Conservation (phyloP, 306 rosid genomes). For the Castanea sativa region DNA sequence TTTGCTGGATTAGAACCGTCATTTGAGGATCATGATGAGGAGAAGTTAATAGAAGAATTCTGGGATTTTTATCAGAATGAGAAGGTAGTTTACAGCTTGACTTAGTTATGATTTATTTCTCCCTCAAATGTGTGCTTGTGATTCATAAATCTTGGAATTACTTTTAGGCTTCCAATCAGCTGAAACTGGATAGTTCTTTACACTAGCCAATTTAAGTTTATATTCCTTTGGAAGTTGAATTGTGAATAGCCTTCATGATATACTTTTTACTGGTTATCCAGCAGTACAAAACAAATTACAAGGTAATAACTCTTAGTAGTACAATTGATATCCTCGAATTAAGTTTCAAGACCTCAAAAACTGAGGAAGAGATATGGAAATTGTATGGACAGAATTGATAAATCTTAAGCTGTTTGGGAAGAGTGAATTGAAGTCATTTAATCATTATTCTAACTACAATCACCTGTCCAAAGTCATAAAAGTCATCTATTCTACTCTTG, state of each 20-base stretch:
- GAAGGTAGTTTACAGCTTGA: constrained; percentile 50
- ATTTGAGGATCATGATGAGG: constrained; percentile 62
- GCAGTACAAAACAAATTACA: neutral
- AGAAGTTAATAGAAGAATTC: constrained; percentile 45
- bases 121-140: neutral
- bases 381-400: neutral
- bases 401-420: too few relatives aligned
- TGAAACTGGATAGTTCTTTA: neutral
- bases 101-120: neutral
- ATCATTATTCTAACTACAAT: neutral
- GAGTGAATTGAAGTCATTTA: too few relatives aligned
- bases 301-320: neutral
- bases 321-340: neutral
- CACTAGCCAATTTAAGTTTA: neutral
- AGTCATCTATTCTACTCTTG: neutral
- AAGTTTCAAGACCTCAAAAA: neutral
- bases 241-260: neutral
- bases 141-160: constrained; percentile 14
- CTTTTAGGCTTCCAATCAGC: neutral
- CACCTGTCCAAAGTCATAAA: neutral
- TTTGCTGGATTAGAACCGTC: constrained; percentile 73
- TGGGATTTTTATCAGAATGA: constrained; percentile 61
- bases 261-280: neutral
- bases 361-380: neutral
- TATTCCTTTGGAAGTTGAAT: neutral